These are phyloP conservation scores for Backusella psychrophila DNA, from an alignment of 192 early-diverging fungal genomes.

Conservation along the genomic window DNA sequence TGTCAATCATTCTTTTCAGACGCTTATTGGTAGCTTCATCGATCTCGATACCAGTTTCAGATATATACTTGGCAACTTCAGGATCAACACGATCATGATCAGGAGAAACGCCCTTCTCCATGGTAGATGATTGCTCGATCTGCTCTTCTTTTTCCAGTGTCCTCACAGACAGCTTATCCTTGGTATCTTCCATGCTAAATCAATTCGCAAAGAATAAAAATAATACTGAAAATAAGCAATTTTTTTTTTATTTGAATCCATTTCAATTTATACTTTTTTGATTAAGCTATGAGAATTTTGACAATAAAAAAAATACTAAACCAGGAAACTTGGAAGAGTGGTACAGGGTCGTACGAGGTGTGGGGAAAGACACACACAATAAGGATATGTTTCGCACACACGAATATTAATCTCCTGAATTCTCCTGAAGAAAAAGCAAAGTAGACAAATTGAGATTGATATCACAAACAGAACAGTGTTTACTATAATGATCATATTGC, in stretches of 20 bases:
- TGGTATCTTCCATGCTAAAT: neutral
- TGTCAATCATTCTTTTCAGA: conserved; percentile 17
- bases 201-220: neutral
- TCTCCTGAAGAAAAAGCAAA: neutral
- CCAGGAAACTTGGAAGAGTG: neutral
- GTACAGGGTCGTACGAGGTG: neutral
- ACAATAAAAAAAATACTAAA: neutral
- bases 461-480: neutral
- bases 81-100: conserved; percentile 23
- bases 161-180: neutral
- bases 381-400: conserved; percentile 3
- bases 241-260: neutral
- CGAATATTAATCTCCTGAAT: conserved; percentile 4
- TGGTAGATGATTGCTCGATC: neutral
- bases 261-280: neutral
- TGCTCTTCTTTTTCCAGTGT: neutral
- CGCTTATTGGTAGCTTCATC: conserved; percentile 18
- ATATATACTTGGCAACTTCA: conserved; percentile 18
- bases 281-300: conserved; percentile 1
- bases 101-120: neutral
- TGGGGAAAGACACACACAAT: neutral
- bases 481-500: conserved; percentile 1
- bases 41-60: neutral
- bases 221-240: neutral
- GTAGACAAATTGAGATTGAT: neutral